A percentile compares a stretch with the other conserved stretches of the same genome.
Evolutionary conservation across 768 basidiomycete genomes (phyloP).

Genomic region (Tricholoma flavovirens): DNA sequence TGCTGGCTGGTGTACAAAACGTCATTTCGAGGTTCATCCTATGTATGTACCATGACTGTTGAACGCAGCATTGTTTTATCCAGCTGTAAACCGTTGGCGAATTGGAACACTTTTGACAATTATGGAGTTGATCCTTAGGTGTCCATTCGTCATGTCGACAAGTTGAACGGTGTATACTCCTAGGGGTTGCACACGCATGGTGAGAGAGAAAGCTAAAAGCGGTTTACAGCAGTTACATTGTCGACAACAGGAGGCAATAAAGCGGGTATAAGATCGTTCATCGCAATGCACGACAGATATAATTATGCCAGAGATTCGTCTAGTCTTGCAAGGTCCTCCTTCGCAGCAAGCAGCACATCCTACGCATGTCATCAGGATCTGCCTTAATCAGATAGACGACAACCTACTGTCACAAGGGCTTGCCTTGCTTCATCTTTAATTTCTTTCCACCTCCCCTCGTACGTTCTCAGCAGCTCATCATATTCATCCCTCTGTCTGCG

Average conservation of each 20-base stretch:
- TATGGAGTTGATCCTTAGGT: too few relatives aligned
- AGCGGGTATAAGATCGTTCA: background rate
- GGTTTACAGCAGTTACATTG: background rate
- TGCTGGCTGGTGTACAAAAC: too few relatives aligned
- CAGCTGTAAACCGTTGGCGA: too few relatives aligned
- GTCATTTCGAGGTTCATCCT: too few relatives aligned
- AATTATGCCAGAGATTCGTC: conserved; percentile 22
- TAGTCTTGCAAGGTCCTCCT: conserved; percentile 47
- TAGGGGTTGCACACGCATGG: background rate
- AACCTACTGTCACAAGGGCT: conserved; percentile 51
- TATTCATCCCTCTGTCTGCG: conserved; percentile 46
- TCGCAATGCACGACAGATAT: background rate
- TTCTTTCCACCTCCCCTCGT: conserved; percentile 66
- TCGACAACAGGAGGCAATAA: background rate
- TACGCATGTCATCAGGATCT: conserved; percentile 14
- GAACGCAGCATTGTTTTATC: too few relatives aligned
- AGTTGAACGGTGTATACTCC: too few relatives aligned
- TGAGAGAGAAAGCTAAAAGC: background rate
- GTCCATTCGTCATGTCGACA: too few relatives aligned
- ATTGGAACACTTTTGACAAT: too few relatives aligned
- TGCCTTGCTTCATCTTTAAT: conserved; percentile 64
- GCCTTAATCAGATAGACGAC: background rate
- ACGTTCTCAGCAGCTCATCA: conserved; percentile 47
- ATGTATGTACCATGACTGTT: too few relatives aligned
- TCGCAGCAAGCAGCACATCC: conserved; percentile 47